Evolutionary conservation across 2,329 filamentous ascomycete genomes (phyloP).

Genomic region (Xylaria polymorpha): DNA sequence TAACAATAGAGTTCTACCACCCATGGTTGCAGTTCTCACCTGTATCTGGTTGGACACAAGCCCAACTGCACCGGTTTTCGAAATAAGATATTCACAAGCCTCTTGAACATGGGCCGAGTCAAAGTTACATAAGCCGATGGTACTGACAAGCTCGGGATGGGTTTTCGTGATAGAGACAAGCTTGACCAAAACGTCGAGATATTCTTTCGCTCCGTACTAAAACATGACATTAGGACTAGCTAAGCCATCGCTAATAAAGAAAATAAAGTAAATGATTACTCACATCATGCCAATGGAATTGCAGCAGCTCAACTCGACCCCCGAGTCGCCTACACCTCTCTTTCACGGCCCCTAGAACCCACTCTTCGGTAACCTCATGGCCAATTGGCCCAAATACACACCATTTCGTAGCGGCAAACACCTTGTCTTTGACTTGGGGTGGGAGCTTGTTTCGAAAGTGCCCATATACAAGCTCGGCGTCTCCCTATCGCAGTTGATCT

Average conservation of each 20-base stretch:
- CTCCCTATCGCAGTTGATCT: constrained; percentile 42
- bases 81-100: constrained; percentile 50
- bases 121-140: constrained; percentile 53
- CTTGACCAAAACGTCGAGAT: constrained; percentile 51
- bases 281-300: constrained; percentile 54
- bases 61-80: constrained; percentile 45
- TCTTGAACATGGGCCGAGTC: constrained; percentile 49
- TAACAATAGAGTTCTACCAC: neutral
- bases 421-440: constrained; percentile 35
- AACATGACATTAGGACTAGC: constrained; percentile 11
- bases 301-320: constrained; percentile 51
- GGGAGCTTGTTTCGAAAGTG: constrained; percentile 48
- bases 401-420: constrained; percentile 53
- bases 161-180: constrained; percentile 47
- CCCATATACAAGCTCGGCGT: constrained; percentile 52
- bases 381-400: constrained; percentile 49
- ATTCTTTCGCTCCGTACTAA: constrained; percentile 51
- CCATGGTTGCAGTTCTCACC: constrained; percentile 40
- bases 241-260: neutral
- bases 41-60: constrained; percentile 53
- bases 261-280: constrained; percentile 25
- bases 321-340: constrained; percentile 51
- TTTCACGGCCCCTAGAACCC: constrained; percentile 47
- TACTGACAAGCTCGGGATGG: constrained; percentile 47
- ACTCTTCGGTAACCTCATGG: constrained; percentile 44